Conservation (phyloP, 2,329 filamentous ascomycete species). For the Stagonosporopsis rhizophila region DNA sequence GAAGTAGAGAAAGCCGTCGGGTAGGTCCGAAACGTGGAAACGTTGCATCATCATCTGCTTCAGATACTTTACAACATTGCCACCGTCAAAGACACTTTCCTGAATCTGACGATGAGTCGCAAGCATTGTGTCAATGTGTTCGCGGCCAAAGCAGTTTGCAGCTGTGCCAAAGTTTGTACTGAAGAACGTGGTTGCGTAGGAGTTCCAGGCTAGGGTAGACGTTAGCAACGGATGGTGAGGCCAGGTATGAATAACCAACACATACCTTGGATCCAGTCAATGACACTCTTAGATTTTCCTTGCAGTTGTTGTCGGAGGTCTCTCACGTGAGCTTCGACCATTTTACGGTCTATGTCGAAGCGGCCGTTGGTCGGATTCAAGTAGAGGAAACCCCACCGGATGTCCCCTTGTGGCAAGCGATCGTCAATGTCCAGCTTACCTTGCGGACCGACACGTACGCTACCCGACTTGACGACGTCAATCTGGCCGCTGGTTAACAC, state of each 20-base stretch:
- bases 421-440: conserved; percentile 24
- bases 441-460: conserved; percentile 43
- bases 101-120: conserved; percentile 60
- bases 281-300: conserved; percentile 41
- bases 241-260: background rate
- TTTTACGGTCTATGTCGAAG: conserved; percentile 44
- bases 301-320: conserved; percentile 41
- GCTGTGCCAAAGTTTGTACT: conserved; percentile 61
- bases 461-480: conserved; percentile 53
- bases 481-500: conserved; percentile 34
- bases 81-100: conserved; percentile 53
- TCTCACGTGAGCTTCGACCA: conserved; percentile 42
- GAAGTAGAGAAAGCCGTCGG: conserved; percentile 62
- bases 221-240: background rate
- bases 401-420: conserved; percentile 37
- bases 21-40: conserved; percentile 58
- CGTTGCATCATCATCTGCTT: conserved; percentile 60
- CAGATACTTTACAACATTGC: conserved; percentile 44
- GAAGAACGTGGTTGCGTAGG: conserved; percentile 61
- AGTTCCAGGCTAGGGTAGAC: conserved; percentile 56
- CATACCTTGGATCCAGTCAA: conserved; percentile 41
- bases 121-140: conserved; percentile 62
- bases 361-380: conserved; percentile 35
- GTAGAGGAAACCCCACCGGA: conserved; percentile 45
- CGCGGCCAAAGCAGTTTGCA: conserved; percentile 60